phyloP scores from a whole-genome alignment of 345 rosid genomes.

The Acer campestre region DNA sequence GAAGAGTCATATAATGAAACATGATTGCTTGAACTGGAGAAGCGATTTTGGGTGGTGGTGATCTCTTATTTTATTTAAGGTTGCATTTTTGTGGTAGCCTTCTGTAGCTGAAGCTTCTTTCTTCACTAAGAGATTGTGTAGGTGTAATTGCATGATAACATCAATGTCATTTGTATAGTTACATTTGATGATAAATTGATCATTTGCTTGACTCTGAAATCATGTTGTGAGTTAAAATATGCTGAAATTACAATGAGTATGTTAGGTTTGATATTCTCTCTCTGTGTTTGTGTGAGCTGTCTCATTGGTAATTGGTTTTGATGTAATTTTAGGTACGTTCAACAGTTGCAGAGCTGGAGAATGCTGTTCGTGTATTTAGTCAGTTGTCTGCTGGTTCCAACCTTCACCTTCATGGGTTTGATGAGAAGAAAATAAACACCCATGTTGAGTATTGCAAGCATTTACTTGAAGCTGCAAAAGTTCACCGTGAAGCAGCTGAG shows the following conservation, averaged over 20 bases:
- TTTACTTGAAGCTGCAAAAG: slow-evolving; percentile 87
- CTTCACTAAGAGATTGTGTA: background rate
- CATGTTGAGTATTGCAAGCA: slow-evolving; percentile 97
- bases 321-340: slow-evolving; percentile 73
- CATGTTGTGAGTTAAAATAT: background rate
- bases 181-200: background rate
- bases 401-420: slow-evolving; percentile 93
- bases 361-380: slow-evolving; percentile 89
- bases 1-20: background rate
- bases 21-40: background rate
- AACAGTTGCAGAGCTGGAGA: slow-evolving; percentile 90
- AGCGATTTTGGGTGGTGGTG: background rate
- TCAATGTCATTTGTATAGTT: background rate
- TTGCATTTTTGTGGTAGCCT: background rate
- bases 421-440: slow-evolving; percentile 93
- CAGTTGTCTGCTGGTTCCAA: slow-evolving; percentile 90
- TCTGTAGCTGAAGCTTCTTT: slow-evolving; percentile 2
- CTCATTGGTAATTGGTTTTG: slow-evolving; percentile 23
- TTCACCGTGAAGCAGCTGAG: slow-evolving; percentile 95
- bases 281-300: background rate
- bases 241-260: background rate
- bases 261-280: background rate
- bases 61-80: background rate
- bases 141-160: background rate
- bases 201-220: slow-evolving; percentile 12